These are phyloP conservation scores for Populus tomentosa DNA, from an alignment of 441 rosid species.

Conservation along the genomic window DNA sequence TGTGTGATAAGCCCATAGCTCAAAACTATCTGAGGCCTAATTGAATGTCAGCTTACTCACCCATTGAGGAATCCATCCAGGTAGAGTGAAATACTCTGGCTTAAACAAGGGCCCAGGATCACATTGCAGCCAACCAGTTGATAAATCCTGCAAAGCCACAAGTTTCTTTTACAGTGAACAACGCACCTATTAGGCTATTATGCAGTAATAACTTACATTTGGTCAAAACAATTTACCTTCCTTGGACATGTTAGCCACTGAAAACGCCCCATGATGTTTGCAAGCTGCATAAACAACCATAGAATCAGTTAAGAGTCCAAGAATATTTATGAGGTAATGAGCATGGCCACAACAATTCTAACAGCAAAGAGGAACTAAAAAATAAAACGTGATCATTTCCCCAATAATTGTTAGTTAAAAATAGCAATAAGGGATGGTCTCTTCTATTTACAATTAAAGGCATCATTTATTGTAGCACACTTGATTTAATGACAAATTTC, in stretches of 20 bases:
- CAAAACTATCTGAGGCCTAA: not conserved
- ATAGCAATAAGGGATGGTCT: not conserved
- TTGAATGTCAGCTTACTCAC: slow-evolving; percentile 35
- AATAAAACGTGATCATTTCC: not conserved
- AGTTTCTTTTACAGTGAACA: slow-evolving; percentile 7
- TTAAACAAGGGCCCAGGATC: slow-evolving; percentile 87
- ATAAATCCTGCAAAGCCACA: slow-evolving; percentile 57
- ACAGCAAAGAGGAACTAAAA: not conserved
- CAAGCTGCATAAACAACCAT: slow-evolving; percentile 57
- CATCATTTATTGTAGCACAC: not conserved
- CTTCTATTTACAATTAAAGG: not conserved
- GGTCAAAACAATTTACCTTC: slow-evolving; percentile 47
- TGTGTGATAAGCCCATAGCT: not conserved
- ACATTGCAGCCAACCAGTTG: slow-evolving; percentile 88
- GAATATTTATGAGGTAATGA: not conserved
- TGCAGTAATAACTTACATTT: slow-evolving; percentile 1
- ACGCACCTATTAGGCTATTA: not conserved
- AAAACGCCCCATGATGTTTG: slow-evolving; percentile 77
- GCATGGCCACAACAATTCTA: not conserved
- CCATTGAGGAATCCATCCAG: slow-evolving; percentile 60
- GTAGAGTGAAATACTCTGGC: slow-evolving; percentile 56
- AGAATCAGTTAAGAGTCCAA: not conserved
- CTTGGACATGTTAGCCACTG: slow-evolving; percentile 94
- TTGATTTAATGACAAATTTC: not conserved
- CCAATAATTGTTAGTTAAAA: not conserved